These are phyloP conservation scores for Rhynchospora tenuis DNA, from an alignment of 176 grass and related monocot genomes.

Conservation along the genomic window DNA sequence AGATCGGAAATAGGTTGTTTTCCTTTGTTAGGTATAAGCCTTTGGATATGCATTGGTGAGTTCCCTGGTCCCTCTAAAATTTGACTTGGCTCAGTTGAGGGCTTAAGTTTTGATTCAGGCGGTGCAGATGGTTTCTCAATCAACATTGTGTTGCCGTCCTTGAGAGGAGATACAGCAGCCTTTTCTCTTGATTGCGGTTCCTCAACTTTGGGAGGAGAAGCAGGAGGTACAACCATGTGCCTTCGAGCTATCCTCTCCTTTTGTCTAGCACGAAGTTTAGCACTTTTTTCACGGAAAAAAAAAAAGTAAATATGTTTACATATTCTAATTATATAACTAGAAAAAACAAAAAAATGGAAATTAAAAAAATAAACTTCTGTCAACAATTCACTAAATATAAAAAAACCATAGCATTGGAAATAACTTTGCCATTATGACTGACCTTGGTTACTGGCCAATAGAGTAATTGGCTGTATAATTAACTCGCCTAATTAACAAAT, in stretches of 20 bases:
- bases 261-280: constrained; percentile 80
- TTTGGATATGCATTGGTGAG: constrained; percentile 1
- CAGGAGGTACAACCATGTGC: constrained; percentile 14
- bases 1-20: constrained; percentile 18
- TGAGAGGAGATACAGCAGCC: background rate
- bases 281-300: constrained; percentile 50
- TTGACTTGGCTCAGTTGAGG: background rate
- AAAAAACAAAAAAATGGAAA: constrained; percentile 18
- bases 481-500: background rate
- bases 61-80: constrained; percentile 7
- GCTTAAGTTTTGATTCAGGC: background rate
- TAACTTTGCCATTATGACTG: background rate
- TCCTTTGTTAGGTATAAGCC: background rate
- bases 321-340: background rate
- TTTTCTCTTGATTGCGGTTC: constrained; percentile 34
- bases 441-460: background rate
- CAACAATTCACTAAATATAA: background rate
- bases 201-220: constrained; percentile 25
- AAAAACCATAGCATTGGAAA: background rate
- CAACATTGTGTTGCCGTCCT: background rate
- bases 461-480: background rate
- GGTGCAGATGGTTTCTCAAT: background rate
- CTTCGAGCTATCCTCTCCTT: constrained; percentile 82
- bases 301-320: constrained; percentile 5
- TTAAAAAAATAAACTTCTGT: background rate